Evolutionary conservation across 139 green algal genomes (phyloP).

Genomic region (Deuterostichococcus epilithicus): DNA sequence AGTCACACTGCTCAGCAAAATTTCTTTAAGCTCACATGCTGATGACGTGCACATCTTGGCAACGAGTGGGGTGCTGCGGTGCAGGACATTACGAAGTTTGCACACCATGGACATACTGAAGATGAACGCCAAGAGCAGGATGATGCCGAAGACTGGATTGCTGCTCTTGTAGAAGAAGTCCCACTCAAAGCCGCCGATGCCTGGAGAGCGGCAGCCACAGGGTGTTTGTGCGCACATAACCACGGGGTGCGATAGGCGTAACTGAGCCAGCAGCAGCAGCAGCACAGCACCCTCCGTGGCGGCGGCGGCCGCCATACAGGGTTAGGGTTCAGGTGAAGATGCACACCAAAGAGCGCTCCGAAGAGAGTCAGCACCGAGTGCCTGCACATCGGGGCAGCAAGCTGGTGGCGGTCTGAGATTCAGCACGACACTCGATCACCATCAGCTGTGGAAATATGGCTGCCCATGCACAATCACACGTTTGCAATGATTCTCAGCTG

Average conservation of each 20-base stretch:
- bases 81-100: too few relatives aligned
- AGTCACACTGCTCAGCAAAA: too few relatives aligned
- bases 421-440: too few relatives aligned
- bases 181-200: background rate
- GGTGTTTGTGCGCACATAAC: background rate
- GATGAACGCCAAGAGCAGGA: constrained; percentile 19
- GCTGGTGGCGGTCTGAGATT: too few relatives aligned
- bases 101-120: constrained; percentile 37
- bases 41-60: too few relatives aligned
- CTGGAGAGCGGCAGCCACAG: too few relatives aligned
- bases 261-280: background rate
- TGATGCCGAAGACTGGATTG: constrained; percentile 4
- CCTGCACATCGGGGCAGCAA: too few relatives aligned
- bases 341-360: background rate
- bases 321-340: background rate
- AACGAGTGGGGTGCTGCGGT: too few relatives aligned
- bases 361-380: background rate
- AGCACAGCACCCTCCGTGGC: background rate
- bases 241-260: background rate
- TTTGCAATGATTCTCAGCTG: too few relatives aligned
- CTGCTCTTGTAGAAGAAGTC: constrained; percentile 17
- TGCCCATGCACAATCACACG: too few relatives aligned
- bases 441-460: too few relatives aligned
- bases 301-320: background rate
- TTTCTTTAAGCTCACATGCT: too few relatives aligned